Conservation (phyloP, 768 basidiomycete species). For the Amanita inopinata region DNA sequence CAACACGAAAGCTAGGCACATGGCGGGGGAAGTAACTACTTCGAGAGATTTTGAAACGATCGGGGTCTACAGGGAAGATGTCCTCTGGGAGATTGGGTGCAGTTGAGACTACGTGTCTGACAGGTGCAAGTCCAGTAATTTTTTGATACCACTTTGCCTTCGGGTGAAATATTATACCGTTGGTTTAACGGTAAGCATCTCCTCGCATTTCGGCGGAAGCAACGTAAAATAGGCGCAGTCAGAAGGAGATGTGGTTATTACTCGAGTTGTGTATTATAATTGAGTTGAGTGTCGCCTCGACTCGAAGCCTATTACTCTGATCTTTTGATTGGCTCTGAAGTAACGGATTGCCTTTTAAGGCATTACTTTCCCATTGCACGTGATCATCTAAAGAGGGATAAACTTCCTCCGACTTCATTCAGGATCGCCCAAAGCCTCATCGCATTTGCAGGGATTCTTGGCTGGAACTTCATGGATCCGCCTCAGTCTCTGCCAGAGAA, state of each 20-base stretch:
- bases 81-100: constrained; percentile 2
- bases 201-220: too few species aligned
- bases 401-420: neutral
- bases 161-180: neutral
- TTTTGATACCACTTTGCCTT: constrained; percentile 5
- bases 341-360: neutral
- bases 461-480: neutral
- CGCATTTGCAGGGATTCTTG: neutral
- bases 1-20: constrained; percentile 6
- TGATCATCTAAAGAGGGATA: neutral
- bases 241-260: neutral
- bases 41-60: constrained; percentile 5
- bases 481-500: constrained; percentile 3
- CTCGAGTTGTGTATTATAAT: too few species aligned
- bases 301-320: constrained; percentile 1
- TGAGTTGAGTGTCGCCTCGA: too few species aligned
- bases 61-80: neutral
- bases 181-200: neutral
- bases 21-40: constrained; percentile 5
- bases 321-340: neutral
- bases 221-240: too few species aligned
- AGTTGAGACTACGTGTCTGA: neutral
- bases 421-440: neutral
- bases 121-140: constrained; percentile 1
- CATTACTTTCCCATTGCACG: neutral